Base-by-base conservation (phyloP, 176 grass and related monocot species). In the Luzula sylvatica region DNA sequence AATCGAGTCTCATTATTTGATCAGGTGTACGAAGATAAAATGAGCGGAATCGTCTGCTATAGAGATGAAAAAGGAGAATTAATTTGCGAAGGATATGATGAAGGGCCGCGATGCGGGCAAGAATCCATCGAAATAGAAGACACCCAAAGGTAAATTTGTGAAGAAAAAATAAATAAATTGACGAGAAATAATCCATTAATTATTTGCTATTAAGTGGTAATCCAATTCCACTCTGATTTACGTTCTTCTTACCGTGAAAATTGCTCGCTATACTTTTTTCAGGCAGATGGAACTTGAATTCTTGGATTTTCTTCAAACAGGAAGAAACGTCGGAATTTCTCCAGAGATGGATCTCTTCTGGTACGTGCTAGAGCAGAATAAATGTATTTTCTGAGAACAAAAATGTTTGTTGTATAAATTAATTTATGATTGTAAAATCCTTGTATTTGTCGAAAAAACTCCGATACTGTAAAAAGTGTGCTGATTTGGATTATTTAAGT, bases 71-170 rank as follows among this genome's bases (percentile, higher is more conserved):
- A 69, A 18, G 88, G 83, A 18, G 88, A 95, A 50, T 27, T 87
- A 52, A 66, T 95, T 64, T 95, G 83, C 23, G 88, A 95, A 67
- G 88, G 88, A 19, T 87, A 78, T 25, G 88, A 95, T 14, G 88
- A 95, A 73, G 83, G 88, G 3, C 88, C 79, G 0, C 53, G 83
- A 58, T 63, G 27, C 12, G 42, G 11, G 9, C n/a, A 62, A 29
- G 58, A 46, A 62, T 62, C 58, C 19, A 46, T 39, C 18, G 58
- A 62, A 47, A 19, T 46, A 26, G 27, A 38, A 46, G 46, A 43
- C 9, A 35, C 30, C 46, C 15, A 43, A 12, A 59, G n/a, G 12
- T 42, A 42, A 22, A n/a, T 13, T 46, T 46, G 1, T 14, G 5
- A 1, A 4, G 15, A 46, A 46, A 46, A 15, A 17, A 11, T 40